Base-by-base conservation (phyloP, 2,329 filamentous ascomycete species). In the Neobulgaria alba region DNA sequence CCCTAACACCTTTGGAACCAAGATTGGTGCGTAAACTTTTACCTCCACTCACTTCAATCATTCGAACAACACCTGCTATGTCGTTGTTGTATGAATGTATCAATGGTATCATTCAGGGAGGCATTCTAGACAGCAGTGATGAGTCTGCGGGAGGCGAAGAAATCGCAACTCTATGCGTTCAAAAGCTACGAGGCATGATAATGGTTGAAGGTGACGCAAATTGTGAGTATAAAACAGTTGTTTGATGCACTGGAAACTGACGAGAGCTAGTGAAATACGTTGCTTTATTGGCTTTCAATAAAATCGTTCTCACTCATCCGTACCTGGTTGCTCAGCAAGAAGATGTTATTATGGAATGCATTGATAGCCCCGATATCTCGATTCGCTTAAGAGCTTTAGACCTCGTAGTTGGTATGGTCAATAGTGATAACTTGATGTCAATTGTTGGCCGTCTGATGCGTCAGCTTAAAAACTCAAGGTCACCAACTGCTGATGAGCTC, bases 21-120 rank as follows among this genome's bases (percentile, higher is more conserved):
- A 79, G 92, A 41, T 69, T 98, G 7, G 84, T 95, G 37, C 86
- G 85, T 59, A 98, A 98, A 61, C 68, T 98, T 12, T 67, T 96
- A 20, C 87, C 90, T 5, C 92, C 92, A 12, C 67, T 98, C 46
- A 95, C 88, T 1, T 87, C 85, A 51, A 82, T 98, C 35, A 96
- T 98, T 49, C 82, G 86, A 53, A 95, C 89, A 1, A 98, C 92
- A 0, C 84, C 85, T 4, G 92, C 92, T 19, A 96, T 96, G 92
- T 96, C 92, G n/a, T 66, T 98, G 19, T 67, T 96, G 4, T 98
- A 98, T 55, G 92, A 98, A 64, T 98, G 92, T 59, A 95, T 98
- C 63, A 95, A 94, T 61, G 92, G 92, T 17, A 94, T 98, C 48
- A 95, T 98, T 44, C 89, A 95, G 60, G 92, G 92, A 19, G 92